These are phyloP conservation scores for Cladorrhinum samala DNA, from an alignment of 495 filamentous ascomycete genomes.

Conservation along the genomic window DNA sequence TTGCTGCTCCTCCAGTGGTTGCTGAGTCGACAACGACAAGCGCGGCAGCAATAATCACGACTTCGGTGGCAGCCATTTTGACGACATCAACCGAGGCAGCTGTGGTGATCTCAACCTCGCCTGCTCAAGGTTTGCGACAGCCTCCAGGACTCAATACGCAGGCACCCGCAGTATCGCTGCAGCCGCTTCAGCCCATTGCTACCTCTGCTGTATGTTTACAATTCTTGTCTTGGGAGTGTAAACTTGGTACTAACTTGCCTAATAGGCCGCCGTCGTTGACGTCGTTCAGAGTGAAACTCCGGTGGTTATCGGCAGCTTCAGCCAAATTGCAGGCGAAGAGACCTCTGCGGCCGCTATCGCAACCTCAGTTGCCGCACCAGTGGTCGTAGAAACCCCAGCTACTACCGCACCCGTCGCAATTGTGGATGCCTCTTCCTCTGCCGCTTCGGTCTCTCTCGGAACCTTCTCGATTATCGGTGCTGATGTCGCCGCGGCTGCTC, in stretches of 20 bases:
- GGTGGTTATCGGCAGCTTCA: conserved; percentile 1
- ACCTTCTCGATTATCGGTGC: not conserved
- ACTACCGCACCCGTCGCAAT: not conserved
- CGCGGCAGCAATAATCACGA: not conserved
- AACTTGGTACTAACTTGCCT: no score
- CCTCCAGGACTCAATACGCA: not conserved
- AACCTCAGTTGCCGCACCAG: not conserved
- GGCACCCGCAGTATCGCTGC: not conserved
- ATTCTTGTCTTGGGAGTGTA: no score
- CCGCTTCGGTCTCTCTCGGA: not conserved
- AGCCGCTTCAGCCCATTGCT: not conserved
- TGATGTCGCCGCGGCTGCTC: not conserved
- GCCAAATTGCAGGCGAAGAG: not conserved
- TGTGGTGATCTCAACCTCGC: not conserved
- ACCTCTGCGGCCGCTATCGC: not conserved
- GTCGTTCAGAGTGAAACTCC: not conserved
- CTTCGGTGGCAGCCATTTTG: no score
- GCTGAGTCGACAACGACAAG: not conserved
- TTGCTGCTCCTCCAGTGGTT: not conserved
- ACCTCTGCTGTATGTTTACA: not conserved
- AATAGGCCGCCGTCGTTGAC: no score
- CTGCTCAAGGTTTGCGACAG: not conserved
- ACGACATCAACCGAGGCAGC: not conserved
- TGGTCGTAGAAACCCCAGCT: not conserved
- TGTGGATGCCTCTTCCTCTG: no score